phyloP scores from a whole-genome alignment of 441 rosid species.

The Isatis lusitanica region DNA sequence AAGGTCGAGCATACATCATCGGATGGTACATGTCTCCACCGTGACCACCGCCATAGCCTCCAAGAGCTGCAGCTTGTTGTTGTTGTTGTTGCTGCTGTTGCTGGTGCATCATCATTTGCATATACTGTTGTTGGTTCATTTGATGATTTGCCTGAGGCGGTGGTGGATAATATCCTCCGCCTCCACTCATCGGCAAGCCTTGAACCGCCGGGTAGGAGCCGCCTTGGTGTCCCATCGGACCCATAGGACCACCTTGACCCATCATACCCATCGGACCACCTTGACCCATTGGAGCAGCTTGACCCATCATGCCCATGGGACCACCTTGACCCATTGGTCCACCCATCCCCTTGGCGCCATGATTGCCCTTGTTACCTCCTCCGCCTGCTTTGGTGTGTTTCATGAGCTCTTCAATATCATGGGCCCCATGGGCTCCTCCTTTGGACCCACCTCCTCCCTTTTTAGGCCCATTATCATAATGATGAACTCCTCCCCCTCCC shows the following conservation, averaged over 20 bases:
- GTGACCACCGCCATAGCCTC: slow-evolving; percentile 45
- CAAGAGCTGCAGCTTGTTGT: slow-evolving; percentile 44
- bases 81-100: slow-evolving; percentile 54
- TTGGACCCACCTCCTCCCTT: slow-evolving; percentile 58
- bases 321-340: slow-evolving; percentile 44
- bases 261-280: slow-evolving; percentile 32
- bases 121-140: slow-evolving; percentile 66
- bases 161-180: slow-evolving; percentile 47
- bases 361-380: slow-evolving; percentile 45
- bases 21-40: slow-evolving; percentile 82
- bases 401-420: slow-evolving; percentile 37
- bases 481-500: slow-evolving; percentile 37
- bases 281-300: slow-evolving; percentile 10
- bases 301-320: slow-evolving; percentile 35
- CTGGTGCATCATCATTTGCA: slow-evolving; percentile 94
- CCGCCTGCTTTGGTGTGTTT: slow-evolving; percentile 37
- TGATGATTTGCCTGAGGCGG: slow-evolving; percentile 53
- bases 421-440: slow-evolving; percentile 53
- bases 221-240: slow-evolving; percentile 42
- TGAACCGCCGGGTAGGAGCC: slow-evolving; percentile 59
- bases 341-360: slow-evolving; percentile 34
- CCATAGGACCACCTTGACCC: slow-evolving; percentile 40
- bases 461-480: slow-evolving; percentile 54
- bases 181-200: slow-evolving; percentile 70
- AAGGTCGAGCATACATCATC: slow-evolving; percentile 77